Conservation (phyloP, 306 rosid species). For the Vicia faba region DNA sequence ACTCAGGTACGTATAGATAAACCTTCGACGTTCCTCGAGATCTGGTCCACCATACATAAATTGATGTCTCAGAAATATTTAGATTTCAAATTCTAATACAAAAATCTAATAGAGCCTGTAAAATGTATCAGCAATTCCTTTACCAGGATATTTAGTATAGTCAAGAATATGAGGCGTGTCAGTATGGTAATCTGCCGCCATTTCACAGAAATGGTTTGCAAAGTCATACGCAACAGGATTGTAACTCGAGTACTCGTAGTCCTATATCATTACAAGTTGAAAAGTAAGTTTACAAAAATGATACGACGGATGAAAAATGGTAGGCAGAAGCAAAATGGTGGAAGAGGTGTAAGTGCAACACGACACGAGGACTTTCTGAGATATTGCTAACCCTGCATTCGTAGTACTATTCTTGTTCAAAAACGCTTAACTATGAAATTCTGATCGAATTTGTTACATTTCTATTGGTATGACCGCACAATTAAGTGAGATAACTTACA, state of each 20-base stretch:
- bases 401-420: neutral
- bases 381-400: neutral
- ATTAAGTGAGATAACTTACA: conserved; percentile 50
- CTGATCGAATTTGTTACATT: neutral
- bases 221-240: conserved; percentile 84
- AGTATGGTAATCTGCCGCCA: conserved; percentile 87
- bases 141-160: conserved; percentile 84
- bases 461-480: neutral
- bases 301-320: neutral
- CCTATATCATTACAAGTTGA: conserved; percentile 48
- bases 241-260: conserved; percentile 84
- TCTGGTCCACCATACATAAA: conserved; percentile 48
- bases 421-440: neutral
- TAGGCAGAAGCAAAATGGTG: neutral
- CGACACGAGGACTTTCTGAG: neutral
- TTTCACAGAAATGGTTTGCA: conserved; percentile 96
- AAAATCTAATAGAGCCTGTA: conserved; percentile 32
- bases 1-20: conserved; percentile 58
- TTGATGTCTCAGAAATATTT: conserved; percentile 26
- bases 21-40: conserved; percentile 69
- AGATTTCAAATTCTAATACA: conserved; percentile 28
- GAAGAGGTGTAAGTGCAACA: neutral
- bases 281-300: neutral
- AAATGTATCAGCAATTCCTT: conserved; percentile 34
- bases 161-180: conserved; percentile 85